phyloP scores from a whole-genome alignment of 805 yeast species.

The Yarrowia sp. region DNA sequence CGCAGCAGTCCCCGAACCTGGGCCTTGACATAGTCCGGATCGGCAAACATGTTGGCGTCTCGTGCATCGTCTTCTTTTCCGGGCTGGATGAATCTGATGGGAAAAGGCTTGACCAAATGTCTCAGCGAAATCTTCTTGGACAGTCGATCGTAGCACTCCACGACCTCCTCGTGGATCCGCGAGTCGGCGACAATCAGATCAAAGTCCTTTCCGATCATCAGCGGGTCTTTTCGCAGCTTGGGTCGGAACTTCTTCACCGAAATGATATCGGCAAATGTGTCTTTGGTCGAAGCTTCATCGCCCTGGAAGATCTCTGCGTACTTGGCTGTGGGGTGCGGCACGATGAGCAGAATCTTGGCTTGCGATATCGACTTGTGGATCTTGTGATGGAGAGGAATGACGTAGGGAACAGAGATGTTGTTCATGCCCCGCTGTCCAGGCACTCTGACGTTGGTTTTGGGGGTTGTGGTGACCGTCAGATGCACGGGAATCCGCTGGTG shows the following conservation, averaged over 20 bases:
- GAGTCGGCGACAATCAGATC: conserved; percentile 76
- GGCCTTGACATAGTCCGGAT: conserved; percentile 65
- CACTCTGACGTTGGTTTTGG: conserved; percentile 29
- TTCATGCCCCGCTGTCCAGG: conserved; percentile 34
- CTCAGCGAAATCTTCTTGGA: conserved; percentile 31
- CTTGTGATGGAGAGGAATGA: conserved; percentile 43
- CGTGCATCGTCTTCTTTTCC: conserved; percentile 45
- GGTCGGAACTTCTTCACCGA: conserved; percentile 64
- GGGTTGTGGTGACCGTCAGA: conserved; percentile 21
- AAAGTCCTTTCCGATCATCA: conserved; percentile 54
- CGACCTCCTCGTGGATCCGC: conserved; percentile 59
- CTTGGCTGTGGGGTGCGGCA: conserved; percentile 73
- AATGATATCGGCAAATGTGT: conserved; percentile 65
- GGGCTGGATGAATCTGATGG: conserved; percentile 29
- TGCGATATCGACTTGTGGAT: conserved; percentile 41
- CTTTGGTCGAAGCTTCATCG: conserved; percentile 61
- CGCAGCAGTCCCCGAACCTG: conserved; percentile 71
- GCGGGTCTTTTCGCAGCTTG: conserved; percentile 55
- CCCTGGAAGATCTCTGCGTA: conserved; percentile 60
- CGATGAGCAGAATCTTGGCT: conserved; percentile 54
- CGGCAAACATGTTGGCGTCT: conserved; percentile 54
- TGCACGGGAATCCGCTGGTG: conserved; percentile 30
- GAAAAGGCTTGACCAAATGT: conserved; percentile 16
- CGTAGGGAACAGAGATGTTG: conserved; percentile 41
- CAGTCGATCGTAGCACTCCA: conserved; percentile 26